These are phyloP conservation scores for Syzygium grande DNA, from an alignment of 345 rosid genomes.

Conservation along the genomic window DNA sequence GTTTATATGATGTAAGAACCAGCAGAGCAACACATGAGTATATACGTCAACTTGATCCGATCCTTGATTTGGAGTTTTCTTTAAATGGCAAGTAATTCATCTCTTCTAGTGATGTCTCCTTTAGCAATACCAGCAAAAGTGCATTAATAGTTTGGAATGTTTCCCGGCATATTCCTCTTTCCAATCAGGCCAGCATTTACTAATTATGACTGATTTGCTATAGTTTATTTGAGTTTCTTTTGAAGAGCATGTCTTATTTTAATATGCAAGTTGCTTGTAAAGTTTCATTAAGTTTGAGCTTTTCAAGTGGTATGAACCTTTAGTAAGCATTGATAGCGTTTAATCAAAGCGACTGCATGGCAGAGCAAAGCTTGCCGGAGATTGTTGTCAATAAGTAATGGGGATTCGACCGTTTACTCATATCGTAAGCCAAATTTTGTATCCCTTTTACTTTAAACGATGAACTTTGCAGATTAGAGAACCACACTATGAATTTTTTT, in stretches of 20 bases:
- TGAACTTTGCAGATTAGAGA: too few species aligned
- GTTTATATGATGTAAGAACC: conserved; percentile 73
- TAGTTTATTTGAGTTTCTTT: neutral
- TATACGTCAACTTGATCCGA: conserved; percentile 44
- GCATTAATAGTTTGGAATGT: conserved; percentile 76
- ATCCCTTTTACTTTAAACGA: too few species aligned
- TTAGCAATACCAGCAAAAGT: conserved; percentile 68
- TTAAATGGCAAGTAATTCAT: conserved; percentile 53
- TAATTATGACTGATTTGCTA: neutral
- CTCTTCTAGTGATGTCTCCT: conserved; percentile 73
- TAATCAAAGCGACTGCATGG: too few species aligned
- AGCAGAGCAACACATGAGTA: conserved; percentile 50
- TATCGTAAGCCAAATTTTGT: too few species aligned
- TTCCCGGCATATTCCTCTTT: conserved; percentile 56
- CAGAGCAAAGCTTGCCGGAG: too few species aligned
- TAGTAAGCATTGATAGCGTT: too few species aligned
- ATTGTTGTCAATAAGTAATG: too few species aligned
- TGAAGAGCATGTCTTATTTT: neutral
- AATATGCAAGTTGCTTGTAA: neutral
- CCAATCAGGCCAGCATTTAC: conserved; percentile 60
- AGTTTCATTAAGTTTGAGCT: too few species aligned
- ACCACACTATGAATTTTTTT: too few species aligned
- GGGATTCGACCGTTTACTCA: too few species aligned
- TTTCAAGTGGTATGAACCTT: too few species aligned
- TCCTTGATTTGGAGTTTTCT: conserved; percentile 76